Conservation (phyloP, 345 rosid genomes). For the Acer negundo region DNA sequence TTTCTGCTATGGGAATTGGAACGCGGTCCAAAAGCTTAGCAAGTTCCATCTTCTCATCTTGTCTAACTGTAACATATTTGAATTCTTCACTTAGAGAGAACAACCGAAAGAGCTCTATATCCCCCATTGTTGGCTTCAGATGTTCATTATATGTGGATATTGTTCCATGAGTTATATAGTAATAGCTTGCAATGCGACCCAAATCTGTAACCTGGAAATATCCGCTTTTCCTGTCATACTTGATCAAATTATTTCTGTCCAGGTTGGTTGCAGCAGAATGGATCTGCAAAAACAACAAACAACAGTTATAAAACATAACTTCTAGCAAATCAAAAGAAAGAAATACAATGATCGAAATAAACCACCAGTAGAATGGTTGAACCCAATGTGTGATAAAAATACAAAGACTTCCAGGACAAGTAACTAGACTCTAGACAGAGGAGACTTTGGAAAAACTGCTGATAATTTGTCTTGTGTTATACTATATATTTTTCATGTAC, state of each 20-base stretch:
- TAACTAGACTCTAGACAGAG: background rate
- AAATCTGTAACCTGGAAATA: conserved; percentile 96
- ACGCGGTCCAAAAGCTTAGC: conserved; percentile 90
- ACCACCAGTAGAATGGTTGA: background rate
- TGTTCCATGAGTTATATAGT: conserved; percentile 90
- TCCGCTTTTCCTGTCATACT: conserved; percentile 91
- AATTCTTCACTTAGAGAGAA: conserved; percentile 94
- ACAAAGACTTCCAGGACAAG: background rate
- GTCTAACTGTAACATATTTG: conserved; percentile 91
- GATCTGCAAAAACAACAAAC: conserved; percentile 49
- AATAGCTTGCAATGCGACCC: conserved; percentile 99
- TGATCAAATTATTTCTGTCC: conserved; percentile 90
- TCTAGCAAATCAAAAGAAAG: background rate
- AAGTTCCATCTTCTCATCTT: conserved; percentile 98
- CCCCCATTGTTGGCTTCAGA: conserved; percentile 97
- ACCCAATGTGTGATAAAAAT: background rate
- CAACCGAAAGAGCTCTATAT: conserved; percentile 83
- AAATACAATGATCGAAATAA: background rate
- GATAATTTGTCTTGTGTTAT: background rate
- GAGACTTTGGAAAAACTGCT: background rate
- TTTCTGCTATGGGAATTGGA: conserved; percentile 93
- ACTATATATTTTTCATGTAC: background rate
- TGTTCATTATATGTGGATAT: conserved; percentile 90
- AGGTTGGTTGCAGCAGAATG: conserved; percentile 88
- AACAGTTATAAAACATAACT: background rate